A percentile compares a stretch with the other conserved stretches of the same genome.
phyloP scores from a whole-genome alignment of 768 basidiomycete genomes.

The Leccinum arenicola region DNA sequence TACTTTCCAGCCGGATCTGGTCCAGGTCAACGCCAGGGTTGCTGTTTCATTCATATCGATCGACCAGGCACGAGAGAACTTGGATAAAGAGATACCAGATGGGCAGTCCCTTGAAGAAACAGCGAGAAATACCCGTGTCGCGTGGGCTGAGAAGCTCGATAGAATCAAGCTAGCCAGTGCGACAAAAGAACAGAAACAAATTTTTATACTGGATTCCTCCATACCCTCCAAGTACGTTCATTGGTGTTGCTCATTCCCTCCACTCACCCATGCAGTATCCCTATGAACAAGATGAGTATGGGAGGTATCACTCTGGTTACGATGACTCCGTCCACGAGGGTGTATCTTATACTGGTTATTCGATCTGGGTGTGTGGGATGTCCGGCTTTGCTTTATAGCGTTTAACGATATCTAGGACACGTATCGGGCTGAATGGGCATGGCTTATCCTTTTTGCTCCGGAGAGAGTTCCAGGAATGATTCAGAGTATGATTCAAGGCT shows the following conservation, averaged over 20 bases:
- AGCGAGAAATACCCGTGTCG: constrained; percentile 41
- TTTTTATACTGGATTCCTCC: constrained; percentile 62
- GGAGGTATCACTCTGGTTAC: constrained; percentile 74
- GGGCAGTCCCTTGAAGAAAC: constrained; percentile 51
- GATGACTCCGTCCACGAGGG: constrained; percentile 62
- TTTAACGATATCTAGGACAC: constrained; percentile 53
- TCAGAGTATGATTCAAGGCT: constrained; percentile 78
- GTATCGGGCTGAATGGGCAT: constrained; percentile 76
- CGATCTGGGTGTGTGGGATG: constrained; percentile 58
- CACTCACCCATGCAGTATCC: constrained; percentile 53
- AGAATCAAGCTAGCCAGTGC: constrained; percentile 50
- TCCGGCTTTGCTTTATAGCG: neutral
- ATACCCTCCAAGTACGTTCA: constrained; percentile 51
- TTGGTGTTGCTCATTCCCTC: neutral
- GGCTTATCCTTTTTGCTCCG: constrained; percentile 73
- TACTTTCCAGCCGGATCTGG: constrained; percentile 34
- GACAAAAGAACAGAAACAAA: constrained; percentile 42
- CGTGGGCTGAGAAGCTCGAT: constrained; percentile 59
- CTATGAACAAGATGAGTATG: constrained; percentile 67
- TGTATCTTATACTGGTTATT: constrained; percentile 77
- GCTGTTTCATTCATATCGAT: constrained; percentile 75
- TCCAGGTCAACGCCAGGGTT: constrained; percentile 51
- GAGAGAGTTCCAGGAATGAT: constrained; percentile 77
- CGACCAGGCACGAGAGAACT: constrained; percentile 56
- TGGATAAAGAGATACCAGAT: constrained; percentile 49